phyloP scores from a whole-genome alignment of 192 early-diverging fungal genomes.

The Coemansia asiatica region DNA sequence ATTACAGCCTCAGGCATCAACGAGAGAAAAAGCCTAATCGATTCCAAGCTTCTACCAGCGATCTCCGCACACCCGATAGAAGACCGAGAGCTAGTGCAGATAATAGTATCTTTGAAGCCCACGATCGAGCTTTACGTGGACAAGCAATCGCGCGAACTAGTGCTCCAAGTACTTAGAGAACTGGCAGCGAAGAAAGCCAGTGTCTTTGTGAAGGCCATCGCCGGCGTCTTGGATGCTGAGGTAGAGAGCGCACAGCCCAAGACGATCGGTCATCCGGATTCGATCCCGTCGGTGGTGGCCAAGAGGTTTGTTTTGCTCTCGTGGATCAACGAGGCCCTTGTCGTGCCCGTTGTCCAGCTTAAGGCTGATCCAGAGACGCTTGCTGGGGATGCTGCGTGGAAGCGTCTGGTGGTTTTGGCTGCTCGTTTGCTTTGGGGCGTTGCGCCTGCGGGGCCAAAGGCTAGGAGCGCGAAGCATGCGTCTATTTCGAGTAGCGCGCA shows the following conservation, averaged over 20 bases:
- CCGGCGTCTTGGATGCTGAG: conserved; percentile 44
- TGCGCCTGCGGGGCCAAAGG: conserved; percentile 45
- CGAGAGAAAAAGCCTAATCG: conserved; percentile 54
- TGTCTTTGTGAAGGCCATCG: conserved; percentile 60
- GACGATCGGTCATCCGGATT: conserved; percentile 29
- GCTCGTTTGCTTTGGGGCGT: conserved; percentile 59
- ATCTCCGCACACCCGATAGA: conserved; percentile 32
- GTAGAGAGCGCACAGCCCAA: conserved; percentile 52
- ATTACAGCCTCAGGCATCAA: conserved; percentile 59
- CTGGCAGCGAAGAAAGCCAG: conserved; percentile 60
- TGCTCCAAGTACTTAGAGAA: conserved; percentile 60
- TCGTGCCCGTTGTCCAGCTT: conserved; percentile 32
- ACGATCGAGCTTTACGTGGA: conserved; percentile 72
- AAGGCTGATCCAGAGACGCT: conserved; percentile 58
- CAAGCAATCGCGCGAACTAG: conserved; percentile 60
- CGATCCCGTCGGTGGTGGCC: conserved; percentile 56
- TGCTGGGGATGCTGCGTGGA: conserved; percentile 51
- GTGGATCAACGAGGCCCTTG: conserved; percentile 62
- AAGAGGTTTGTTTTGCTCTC: conserved; percentile 63
- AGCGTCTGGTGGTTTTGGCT: conserved; percentile 56
- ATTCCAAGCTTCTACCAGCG: conserved; percentile 43
- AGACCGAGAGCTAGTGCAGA: conserved; percentile 32
- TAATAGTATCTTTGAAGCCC: conserved; percentile 58
- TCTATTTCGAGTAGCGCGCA: conserved; percentile 43
- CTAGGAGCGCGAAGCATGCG: conserved; percentile 18